Conservation (phyloP, 768 basidiomycete genomes). For the Leccinum subgranulosum region DNA sequence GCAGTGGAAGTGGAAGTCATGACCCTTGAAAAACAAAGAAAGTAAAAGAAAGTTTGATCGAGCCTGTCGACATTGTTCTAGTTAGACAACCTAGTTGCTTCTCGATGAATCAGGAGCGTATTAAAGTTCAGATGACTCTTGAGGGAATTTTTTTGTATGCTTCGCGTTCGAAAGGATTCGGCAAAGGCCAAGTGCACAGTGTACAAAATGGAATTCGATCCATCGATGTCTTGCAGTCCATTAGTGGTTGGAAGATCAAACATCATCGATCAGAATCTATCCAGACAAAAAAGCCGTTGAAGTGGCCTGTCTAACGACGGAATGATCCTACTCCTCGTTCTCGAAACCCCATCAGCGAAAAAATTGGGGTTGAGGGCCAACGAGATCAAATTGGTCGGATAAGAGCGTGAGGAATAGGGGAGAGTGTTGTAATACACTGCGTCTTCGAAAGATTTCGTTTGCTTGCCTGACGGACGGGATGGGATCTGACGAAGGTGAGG, state of each 20-base stretch:
- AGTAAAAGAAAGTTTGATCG: slow-evolving; percentile 48
- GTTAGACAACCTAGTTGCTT: slow-evolving; percentile 35
- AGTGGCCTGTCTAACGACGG: slow-evolving; percentile 45
- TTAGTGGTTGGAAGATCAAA: slow-evolving; percentile 50
- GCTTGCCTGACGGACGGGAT: slow-evolving; percentile 10
- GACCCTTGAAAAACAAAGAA: slow-evolving; percentile 38
- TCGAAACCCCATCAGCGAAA: slow-evolving; percentile 45
- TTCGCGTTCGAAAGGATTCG: slow-evolving; percentile 37
- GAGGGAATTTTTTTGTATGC: slow-evolving; percentile 52
- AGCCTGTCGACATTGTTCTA: slow-evolving; percentile 42
- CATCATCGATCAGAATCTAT: slow-evolving; percentile 48
- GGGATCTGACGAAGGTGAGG: slow-evolving; percentile 9
- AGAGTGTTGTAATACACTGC: slow-evolving; percentile 24
- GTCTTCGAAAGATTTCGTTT: slow-evolving; percentile 39
- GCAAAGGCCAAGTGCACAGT: slow-evolving; percentile 44
- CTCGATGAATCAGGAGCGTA: slow-evolving; percentile 62
- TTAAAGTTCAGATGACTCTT: slow-evolving; percentile 50
- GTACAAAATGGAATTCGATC: slow-evolving; percentile 54
- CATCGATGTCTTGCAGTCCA: slow-evolving; percentile 48
- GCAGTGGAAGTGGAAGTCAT: slow-evolving; percentile 36
- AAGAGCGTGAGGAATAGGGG: slow-evolving; percentile 8
- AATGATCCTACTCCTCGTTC: slow-evolving; percentile 26
- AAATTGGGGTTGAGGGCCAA: slow-evolving; percentile 51
- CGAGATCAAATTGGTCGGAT: slow-evolving; percentile 16
- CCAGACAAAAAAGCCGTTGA: slow-evolving; percentile 40